Conservation (phyloP, 345 rosid species). For the Bruguiera sexangula region DNA sequence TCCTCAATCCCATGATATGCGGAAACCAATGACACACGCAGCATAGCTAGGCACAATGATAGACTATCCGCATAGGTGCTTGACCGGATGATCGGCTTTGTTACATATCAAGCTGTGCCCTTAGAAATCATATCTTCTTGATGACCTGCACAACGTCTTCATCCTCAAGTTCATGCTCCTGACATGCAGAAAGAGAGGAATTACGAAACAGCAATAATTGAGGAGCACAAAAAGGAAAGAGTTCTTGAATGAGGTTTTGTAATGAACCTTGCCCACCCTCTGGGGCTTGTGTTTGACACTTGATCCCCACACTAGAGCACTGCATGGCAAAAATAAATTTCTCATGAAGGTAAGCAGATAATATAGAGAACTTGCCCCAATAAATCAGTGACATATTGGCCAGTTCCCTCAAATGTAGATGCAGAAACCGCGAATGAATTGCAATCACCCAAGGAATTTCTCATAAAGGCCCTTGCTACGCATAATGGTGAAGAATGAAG, state of each 20-base stretch:
- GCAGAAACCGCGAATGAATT: not conserved
- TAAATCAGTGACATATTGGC: not conserved
- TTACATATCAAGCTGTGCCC: conserved; percentile 27
- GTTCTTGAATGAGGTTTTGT: conserved; percentile 2
- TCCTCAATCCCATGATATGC: not conserved
- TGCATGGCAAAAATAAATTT: conserved; percentile 25
- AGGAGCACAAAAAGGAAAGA: not conserved
- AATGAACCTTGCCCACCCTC: conserved; percentile 93
- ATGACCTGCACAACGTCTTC: conserved; percentile 98
- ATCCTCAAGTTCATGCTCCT: conserved; percentile 99
- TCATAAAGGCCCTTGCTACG: not conserved
- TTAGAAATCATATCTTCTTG: conserved; percentile 59
- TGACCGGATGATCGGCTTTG: conserved; percentile 14
- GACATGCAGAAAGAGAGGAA: conserved; percentile 9
- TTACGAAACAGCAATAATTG: not conserved
- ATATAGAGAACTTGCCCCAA: not conserved
- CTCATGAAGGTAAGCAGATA: not conserved
- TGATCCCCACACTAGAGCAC: conserved; percentile 97
- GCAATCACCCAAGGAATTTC: not conserved
- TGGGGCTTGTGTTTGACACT: conserved; percentile 98
- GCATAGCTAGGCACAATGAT: too few relatives aligned
- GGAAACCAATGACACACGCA: too few relatives aligned
- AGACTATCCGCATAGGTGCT: not conserved
- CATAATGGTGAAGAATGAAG: not conserved
- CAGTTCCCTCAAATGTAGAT: not conserved